These are phyloP conservation scores for Lichtheimia corymbifera DNA, from an alignment of 371 early-diverging fungal species.

Conservation along the genomic window DNA sequence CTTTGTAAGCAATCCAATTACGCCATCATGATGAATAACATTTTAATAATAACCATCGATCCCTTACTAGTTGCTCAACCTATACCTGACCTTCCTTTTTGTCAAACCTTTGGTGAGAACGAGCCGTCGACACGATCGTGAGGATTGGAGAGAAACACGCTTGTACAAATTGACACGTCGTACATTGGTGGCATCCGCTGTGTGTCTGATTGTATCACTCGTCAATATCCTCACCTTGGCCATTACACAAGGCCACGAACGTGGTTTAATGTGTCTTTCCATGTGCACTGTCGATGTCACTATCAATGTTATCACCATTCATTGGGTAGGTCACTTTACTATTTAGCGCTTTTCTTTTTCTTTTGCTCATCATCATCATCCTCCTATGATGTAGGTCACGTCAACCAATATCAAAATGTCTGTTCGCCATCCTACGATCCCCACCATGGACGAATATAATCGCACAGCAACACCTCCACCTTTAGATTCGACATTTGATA, in stretches of 20 bases:
- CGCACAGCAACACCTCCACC: background rate
- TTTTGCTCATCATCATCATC: background rate
- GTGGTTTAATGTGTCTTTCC: constrained; percentile 53
- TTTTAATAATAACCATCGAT: no score
- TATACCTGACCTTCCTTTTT: constrained; percentile 52
- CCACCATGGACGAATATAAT: constrained; percentile 2
- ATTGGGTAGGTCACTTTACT: constrained; percentile 37
- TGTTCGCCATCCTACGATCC: constrained; percentile 8
- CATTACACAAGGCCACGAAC: constrained; percentile 46
- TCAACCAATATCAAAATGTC: constrained; percentile 8
- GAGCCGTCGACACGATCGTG: constrained; percentile 14
- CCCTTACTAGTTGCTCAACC: constrained; percentile 28
- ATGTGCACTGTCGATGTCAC: constrained; percentile 60
- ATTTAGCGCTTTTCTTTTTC: no score
- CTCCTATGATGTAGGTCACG: background rate
- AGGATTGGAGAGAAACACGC: constrained; percentile 45
- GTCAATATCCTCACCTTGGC: constrained; percentile 49
- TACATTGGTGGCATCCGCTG: constrained; percentile 48
- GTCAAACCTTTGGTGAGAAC: constrained; percentile 39
- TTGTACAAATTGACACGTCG: constrained; percentile 49
- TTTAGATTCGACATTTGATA: constrained; percentile 4
- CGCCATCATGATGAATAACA: background rate
- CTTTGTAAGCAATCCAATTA: constrained; percentile 27
- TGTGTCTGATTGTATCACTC: constrained; percentile 50
- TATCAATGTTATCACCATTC: constrained; percentile 53